Base-by-base conservation (phyloP, 1,139 yeast species). In the Zygoascus meyerae region DNA sequence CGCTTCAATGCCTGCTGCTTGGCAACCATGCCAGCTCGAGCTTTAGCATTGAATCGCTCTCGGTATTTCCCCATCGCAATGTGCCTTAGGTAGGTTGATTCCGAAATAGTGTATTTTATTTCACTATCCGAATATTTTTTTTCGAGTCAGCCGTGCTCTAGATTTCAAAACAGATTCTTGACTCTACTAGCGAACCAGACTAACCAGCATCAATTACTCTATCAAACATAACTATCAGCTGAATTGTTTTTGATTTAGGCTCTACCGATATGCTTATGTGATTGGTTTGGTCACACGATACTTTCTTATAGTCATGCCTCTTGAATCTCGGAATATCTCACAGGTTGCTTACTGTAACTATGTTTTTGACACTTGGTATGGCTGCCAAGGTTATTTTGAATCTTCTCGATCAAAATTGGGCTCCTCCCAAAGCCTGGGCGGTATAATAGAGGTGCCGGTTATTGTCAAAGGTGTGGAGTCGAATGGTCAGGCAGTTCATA, bases 361-460 rank as follows among this genome's bases (percentile, higher is more conserved):
- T 55, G 76, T 77, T 53, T 81, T 86, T 53, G 75, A 78, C 46
- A 81, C 95, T 1, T 86, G 95, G 95, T 87, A 84, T 62, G 94
- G 95, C 1, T 83, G 84, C 57, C 78, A 86, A 3, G 94, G 87
- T 1, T 83, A 86, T 59, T 86, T 86, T 54, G 64, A 61, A 41
- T 54, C 31, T 3, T 12, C 34, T 9, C 35, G 34, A 18, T n/a
- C 18, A 15, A 40, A 14, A 11, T 32, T 21, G 16, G 37, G 43
- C 3, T 15, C 43, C 18, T 32, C 39, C 10, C 52, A 10, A 42
- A 49, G 16, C 50, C 50, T 32, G 35, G 65, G 64, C 40, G 26
- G 26, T 21, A 5, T 4, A 7, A 5, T 21, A 7, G 26, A 21
- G 4, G 26, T 21, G 26, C 26, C 26, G 4, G 26, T 7, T 21